Conservation (phyloP, 1,139 yeast genomes). For the Geotrichum macrosporum region DNA sequence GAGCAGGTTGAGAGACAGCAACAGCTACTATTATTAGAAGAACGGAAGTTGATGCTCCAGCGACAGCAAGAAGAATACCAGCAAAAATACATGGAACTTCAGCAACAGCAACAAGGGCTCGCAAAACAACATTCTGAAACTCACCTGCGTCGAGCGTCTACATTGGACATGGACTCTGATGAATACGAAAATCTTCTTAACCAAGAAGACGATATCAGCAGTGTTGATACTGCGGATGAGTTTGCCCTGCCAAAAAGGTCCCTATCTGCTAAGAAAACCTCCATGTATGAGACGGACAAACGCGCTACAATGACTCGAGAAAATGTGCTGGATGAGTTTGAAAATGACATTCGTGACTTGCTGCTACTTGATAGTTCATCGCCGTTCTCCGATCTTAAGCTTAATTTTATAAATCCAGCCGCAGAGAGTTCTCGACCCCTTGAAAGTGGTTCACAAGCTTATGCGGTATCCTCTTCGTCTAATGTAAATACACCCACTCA, state of each 20-base stretch:
- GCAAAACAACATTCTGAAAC: not conserved
- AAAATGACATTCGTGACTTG: slow-evolving; percentile 25
- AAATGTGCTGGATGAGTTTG: slow-evolving; percentile 26
- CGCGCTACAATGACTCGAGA: slow-evolving; percentile 22
- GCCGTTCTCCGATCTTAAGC: slow-evolving; percentile 11
- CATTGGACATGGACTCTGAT: slow-evolving; percentile 7
- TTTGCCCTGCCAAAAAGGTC: not conserved
- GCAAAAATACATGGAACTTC: slow-evolving; percentile 1
- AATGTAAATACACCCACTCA: not conserved
- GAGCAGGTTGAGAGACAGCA: slow-evolving; percentile 2
- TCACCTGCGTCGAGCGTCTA: slow-evolving; percentile 2
- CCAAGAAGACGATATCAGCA: slow-evolving; percentile 8
- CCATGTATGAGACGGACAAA: not conserved
- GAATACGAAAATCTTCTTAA: slow-evolving; percentile 9
- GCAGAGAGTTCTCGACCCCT: not conserved
- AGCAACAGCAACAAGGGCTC: slow-evolving; percentile 4
- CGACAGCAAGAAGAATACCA: slow-evolving; percentile 1
- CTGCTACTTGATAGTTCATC: slow-evolving; percentile 19
- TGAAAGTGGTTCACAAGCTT: not conserved
- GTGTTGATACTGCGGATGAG: slow-evolving; percentile 7
- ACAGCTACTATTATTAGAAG: not conserved
- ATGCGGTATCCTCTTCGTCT: not conserved
- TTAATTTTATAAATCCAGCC: slow-evolving; percentile 4
- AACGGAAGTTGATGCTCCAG: slow-evolving; percentile 1
- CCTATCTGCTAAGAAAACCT: not conserved